These are phyloP conservation scores for Elsinoe perseae DNA, from an alignment of 2,329 filamentous ascomycete species.

Conservation along the genomic window DNA sequence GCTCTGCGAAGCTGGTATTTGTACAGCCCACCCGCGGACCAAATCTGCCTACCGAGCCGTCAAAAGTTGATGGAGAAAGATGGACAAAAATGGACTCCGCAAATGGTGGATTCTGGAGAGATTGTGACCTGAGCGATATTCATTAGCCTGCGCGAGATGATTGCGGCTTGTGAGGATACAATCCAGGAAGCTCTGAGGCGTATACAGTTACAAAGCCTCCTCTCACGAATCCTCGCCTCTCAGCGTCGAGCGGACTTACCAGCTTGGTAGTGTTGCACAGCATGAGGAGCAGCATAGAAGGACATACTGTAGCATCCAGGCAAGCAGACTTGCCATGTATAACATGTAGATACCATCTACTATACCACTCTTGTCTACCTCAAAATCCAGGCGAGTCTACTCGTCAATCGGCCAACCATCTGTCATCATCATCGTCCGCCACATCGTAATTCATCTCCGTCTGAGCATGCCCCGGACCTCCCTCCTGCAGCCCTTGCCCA, in stretches of 20 bases:
- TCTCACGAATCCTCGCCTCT: neutral
- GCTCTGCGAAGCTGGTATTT: slow-evolving; percentile 93
- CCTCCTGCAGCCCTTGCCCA: neutral
- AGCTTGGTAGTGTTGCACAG: neutral
- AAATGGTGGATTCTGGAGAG: slow-evolving; percentile 51
- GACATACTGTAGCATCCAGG: neutral
- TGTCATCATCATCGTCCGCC: slow-evolving; percentile 40
- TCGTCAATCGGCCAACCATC: slow-evolving; percentile 28
- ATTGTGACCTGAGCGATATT: slow-evolving; percentile 36
- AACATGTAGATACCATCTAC: slow-evolving; percentile 16
- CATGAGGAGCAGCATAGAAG: neutral
- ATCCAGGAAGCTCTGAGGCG: neutral
- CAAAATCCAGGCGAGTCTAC: neutral
- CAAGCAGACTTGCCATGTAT: slow-evolving; percentile 11
- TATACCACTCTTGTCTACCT: slow-evolving; percentile 6
- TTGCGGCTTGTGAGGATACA: neutral
- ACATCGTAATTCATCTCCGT: slow-evolving; percentile 40
- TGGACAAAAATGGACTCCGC: slow-evolving; percentile 43
- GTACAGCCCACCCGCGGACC: slow-evolving; percentile 64
- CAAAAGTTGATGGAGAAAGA: slow-evolving; percentile 25
- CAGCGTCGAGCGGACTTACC: neutral
- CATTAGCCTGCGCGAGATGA: neutral
- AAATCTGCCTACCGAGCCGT: slow-evolving; percentile 46
- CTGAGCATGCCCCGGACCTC: slow-evolving; percentile 17
- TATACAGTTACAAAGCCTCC: neutral